Conservation (phyloP, 371 early-diverging fungal genomes). For the Mucor saturninus region DNA sequence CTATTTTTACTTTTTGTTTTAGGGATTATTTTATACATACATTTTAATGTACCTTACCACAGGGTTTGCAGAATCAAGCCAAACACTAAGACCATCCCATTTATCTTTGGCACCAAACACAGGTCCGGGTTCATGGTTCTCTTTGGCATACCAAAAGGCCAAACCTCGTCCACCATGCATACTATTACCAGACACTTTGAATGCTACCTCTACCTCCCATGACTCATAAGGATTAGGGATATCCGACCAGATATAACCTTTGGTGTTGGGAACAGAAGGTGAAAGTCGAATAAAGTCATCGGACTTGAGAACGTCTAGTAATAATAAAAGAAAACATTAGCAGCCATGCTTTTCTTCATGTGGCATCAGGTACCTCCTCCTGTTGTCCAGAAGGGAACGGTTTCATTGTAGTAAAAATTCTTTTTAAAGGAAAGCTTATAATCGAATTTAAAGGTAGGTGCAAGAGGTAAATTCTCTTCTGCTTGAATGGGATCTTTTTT, state of each 20-base stretch:
- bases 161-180: slow-evolving; percentile 81
- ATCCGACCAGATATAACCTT: slow-evolving; percentile 76
- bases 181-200: slow-evolving; percentile 68
- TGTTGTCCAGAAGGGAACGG: slow-evolving; percentile 62
- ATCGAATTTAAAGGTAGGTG: slow-evolving; percentile 54
- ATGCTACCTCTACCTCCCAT: slow-evolving; percentile 77
- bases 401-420: slow-evolving; percentile 61
- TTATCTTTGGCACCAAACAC: slow-evolving; percentile 74
- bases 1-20: slow-evolving; percentile 19
- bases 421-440: slow-evolving; percentile 70
- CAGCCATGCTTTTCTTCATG: too few species aligned
- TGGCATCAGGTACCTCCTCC: slow-evolving; percentile 60
- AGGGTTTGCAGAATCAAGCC: slow-evolving; percentile 72
- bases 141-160: slow-evolving; percentile 86
- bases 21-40: background rate
- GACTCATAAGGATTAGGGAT: slow-evolving; percentile 70
- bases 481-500: slow-evolving; percentile 25
- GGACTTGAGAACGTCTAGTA: slow-evolving; percentile 60
- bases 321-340: too few species aligned
- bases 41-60: slow-evolving; percentile 37
- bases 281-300: slow-evolving; percentile 72
- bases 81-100: slow-evolving; percentile 75
- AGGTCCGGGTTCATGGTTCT: slow-evolving; percentile 63
- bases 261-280: slow-evolving; percentile 65
- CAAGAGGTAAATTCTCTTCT: slow-evolving; percentile 19